phyloP scores from a whole-genome alignment of 441 rosid genomes.

The Croton setiger region DNA sequence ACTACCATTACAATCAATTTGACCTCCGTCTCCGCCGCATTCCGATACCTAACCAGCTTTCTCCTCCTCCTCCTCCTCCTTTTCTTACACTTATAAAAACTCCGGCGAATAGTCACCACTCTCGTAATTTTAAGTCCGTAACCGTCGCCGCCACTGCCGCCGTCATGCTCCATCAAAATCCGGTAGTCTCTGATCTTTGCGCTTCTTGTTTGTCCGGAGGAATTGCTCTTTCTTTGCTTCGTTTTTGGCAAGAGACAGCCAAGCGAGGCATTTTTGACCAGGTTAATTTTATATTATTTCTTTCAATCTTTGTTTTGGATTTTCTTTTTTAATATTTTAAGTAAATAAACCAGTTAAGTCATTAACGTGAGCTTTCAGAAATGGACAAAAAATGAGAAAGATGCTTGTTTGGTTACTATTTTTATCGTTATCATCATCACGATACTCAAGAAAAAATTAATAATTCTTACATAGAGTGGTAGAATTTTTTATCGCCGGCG shows the following conservation, averaged over 20 bases:
- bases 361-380: neutral
- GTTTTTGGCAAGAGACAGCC: slow-evolving; percentile 68
- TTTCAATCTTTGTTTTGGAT: neutral
- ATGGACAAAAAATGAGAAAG: neutral
- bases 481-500: no score
- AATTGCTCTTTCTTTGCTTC: slow-evolving; percentile 53
- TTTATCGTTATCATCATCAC: neutral
- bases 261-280: slow-evolving; percentile 58
- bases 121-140: slow-evolving; percentile 14
- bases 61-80: neutral
- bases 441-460: neutral
- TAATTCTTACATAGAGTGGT: no score
- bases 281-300: slow-evolving; percentile 26
- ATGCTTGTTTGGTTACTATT: neutral
- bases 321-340: neutral
- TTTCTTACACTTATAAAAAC: neutral
- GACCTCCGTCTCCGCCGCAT: neutral
- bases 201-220: slow-evolving; percentile 43
- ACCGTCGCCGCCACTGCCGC: slow-evolving; percentile 28
- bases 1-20: neutral
- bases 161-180: slow-evolving; percentile 42
- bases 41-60: neutral
- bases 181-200: slow-evolving; percentile 52
- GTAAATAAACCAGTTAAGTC: neutral
- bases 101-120: slow-evolving; percentile 18